Percentiles rank a stretch among this genome's conserved stretches.
phyloP scores from a whole-genome alignment of 192 early-diverging fungal species.

The Powellomyces hirtus region DNA sequence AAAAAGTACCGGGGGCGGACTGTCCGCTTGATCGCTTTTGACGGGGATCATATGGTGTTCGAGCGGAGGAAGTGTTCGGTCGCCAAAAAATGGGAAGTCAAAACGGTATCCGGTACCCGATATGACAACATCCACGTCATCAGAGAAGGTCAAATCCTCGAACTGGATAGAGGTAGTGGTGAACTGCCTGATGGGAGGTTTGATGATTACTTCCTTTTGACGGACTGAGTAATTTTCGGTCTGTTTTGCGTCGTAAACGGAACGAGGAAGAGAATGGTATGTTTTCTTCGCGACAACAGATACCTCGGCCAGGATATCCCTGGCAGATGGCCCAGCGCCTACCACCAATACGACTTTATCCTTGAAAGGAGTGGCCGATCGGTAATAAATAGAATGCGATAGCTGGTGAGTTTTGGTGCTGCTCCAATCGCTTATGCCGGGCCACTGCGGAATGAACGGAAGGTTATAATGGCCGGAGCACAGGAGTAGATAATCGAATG shows the following conservation, averaged over 20 bases:
- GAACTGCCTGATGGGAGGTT: neutral
- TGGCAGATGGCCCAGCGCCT: slow-evolving; percentile 82
- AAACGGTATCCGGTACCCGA: slow-evolving; percentile 69
- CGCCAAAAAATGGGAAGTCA: slow-evolving; percentile 56
- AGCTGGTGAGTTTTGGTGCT: neutral
- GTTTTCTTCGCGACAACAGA: slow-evolving; percentile 81
- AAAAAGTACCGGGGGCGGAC: slow-evolving; percentile 45
- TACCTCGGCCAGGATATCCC: slow-evolving; percentile 89
- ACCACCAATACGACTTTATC: slow-evolving; percentile 97
- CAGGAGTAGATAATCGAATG: slow-evolving; percentile 3
- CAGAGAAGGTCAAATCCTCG: neutral
- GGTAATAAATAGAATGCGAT: slow-evolving; percentile 43
- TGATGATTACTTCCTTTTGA: too few relatives aligned
- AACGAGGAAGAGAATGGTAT: neutral
- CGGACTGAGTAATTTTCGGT: too few relatives aligned
- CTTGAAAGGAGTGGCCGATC: slow-evolving; percentile 95
- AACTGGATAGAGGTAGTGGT: slow-evolving; percentile 3
- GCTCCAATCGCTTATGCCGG: slow-evolving; percentile 1
- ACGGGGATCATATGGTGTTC: neutral
- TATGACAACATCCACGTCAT: slow-evolving; percentile 47
- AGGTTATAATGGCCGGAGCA: slow-evolving; percentile 29
- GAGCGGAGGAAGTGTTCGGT: slow-evolving; percentile 15
- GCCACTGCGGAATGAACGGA: slow-evolving; percentile 7
- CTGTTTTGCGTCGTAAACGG: neutral
- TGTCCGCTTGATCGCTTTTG: neutral